phyloP scores from a whole-genome alignment of 176 grass and related monocot genomes.

The Musa troglodytarum region DNA sequence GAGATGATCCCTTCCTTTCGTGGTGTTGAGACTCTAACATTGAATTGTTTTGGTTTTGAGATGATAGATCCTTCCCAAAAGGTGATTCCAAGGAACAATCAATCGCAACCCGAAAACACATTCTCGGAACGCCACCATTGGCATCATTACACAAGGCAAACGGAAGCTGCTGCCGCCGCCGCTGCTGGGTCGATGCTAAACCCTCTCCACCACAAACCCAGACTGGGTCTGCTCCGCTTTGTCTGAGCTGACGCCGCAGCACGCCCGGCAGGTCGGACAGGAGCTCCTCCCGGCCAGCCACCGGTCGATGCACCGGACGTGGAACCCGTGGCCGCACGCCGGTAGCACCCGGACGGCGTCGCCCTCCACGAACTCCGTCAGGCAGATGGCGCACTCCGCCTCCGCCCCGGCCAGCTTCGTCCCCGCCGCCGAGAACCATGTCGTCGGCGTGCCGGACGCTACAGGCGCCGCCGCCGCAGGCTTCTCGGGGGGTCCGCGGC shows the following conservation, averaged over 20 bases:
- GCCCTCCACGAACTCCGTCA: constrained; percentile 49
- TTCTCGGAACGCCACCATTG: too few species aligned
- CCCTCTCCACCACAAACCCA: too few species aligned
- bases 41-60: too few species aligned
- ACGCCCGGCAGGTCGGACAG: constrained; percentile 44
- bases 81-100: too few species aligned
- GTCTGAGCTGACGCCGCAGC: neutral
- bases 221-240: neutral
- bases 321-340: constrained; percentile 39
- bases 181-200: too few species aligned
- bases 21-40: too few species aligned
- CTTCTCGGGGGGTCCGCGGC: constrained; percentile 20
- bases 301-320: constrained; percentile 44
- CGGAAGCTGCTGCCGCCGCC: too few species aligned
- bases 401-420: constrained; percentile 33
- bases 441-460: neutral
- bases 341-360: constrained; percentile 46
- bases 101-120: too few species aligned
- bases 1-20: too few species aligned
- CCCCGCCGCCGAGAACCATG: constrained; percentile 33
- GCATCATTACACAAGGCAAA: too few species aligned
- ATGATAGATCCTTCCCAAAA: too few species aligned
- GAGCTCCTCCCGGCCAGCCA: constrained; percentile 27
- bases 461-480: neutral
- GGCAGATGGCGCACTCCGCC: constrained; percentile 54